These are phyloP conservation scores for Fraxinus nigra DNA, from an alignment of 305 asterid genomes.

Conservation along the genomic window DNA sequence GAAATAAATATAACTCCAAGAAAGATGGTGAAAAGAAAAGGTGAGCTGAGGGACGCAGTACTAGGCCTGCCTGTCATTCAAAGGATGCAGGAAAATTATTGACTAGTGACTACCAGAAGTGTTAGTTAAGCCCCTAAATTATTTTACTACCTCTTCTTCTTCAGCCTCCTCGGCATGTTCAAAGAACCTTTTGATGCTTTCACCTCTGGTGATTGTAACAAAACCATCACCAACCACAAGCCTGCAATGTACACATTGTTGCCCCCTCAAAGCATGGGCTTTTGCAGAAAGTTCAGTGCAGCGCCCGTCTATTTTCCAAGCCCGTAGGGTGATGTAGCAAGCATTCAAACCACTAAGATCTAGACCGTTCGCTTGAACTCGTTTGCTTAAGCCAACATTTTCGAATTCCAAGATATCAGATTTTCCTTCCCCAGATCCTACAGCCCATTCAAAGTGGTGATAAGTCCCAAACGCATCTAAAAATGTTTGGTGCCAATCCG, in stretches of 20 bases:
- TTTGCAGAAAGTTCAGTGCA: slow-evolving; percentile 82
- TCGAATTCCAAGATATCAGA: slow-evolving; percentile 83
- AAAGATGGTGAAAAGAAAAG: slow-evolving; percentile 13
- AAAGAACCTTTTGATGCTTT: slow-evolving; percentile 78
- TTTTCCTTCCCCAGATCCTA: slow-evolving; percentile 98
- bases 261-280: slow-evolving; percentile 95
- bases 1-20: background rate
- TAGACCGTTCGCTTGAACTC: slow-evolving; percentile 77
- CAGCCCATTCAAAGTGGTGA: slow-evolving; percentile 98
- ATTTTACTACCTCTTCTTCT: slow-evolving; percentile 94
- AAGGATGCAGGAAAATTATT: slow-evolving; percentile 2
- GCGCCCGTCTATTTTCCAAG: slow-evolving; percentile 89
- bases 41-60: slow-evolving; percentile 6
- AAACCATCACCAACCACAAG: slow-evolving; percentile 94
- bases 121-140: slow-evolving; percentile 16
- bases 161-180: slow-evolving; percentile 99
- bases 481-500: slow-evolving; percentile 90
- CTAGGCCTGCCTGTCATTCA: too few species aligned
- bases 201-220: slow-evolving; percentile 73
- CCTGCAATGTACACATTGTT: slow-evolving; percentile 88
- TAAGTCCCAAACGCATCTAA: slow-evolving; percentile 71
- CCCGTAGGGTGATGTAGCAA: slow-evolving; percentile 86
- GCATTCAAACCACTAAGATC: slow-evolving; percentile 79
- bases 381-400: slow-evolving; percentile 85
- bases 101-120: too few species aligned